Conservation (phyloP, 305 asterid genomes). For the Fraxinus angustifolia region DNA sequence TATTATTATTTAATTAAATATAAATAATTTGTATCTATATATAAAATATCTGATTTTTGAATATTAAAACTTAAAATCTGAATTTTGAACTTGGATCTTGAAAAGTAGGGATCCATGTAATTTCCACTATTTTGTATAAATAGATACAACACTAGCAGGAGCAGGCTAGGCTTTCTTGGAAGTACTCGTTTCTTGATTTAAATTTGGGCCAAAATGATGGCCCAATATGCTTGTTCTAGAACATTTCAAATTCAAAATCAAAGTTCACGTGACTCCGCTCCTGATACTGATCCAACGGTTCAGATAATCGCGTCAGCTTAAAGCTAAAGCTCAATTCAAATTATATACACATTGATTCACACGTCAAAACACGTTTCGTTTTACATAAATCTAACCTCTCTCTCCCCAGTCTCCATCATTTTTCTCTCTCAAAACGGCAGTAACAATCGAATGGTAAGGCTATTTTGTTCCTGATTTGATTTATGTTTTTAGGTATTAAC, state of each 20-base stretch:
- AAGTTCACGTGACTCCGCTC: slow-evolving; percentile 16
- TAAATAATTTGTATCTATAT: no score
- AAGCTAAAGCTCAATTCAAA: slow-evolving; percentile 35
- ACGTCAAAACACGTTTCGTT: background rate
- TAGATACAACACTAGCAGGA: background rate
- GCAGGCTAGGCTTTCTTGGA: background rate
- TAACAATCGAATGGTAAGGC: slow-evolving; percentile 32
- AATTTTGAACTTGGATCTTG: no score
- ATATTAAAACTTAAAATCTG: no score
- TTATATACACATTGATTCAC: background rate
- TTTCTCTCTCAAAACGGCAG: background rate
- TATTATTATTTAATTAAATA: no score
- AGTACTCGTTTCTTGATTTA: background rate
- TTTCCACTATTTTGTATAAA: background rate
- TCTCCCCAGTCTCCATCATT: background rate
- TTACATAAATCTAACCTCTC: background rate
- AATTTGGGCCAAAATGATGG: background rate
- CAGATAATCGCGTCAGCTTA: slow-evolving; percentile 38
- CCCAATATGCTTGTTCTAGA: slow-evolving; percentile 20
- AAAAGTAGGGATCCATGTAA: no score
- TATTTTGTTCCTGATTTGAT: background rate
- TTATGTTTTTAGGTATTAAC: background rate
- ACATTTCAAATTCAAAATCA: slow-evolving; percentile 8
- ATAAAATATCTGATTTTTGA: no score
- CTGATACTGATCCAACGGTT: slow-evolving; percentile 37